Base-by-base conservation (phyloP, 2,329 filamentous ascomycete species). In the Sordariomycetes sp. region DNA sequence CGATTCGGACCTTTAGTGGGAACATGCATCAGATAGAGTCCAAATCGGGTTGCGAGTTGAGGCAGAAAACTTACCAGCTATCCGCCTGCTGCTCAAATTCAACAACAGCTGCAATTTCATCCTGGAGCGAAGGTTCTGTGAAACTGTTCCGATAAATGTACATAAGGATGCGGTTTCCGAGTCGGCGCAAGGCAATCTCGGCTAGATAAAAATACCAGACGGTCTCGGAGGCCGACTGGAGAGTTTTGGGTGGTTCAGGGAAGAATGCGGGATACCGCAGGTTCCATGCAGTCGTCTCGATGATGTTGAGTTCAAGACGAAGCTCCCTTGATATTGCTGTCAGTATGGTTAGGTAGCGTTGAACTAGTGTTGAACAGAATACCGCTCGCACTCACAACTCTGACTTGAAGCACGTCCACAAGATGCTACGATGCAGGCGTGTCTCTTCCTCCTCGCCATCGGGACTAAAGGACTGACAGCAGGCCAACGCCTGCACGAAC, bases 401-500 rank as follows among this genome's bases (percentile, higher is more conserved):
- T 10, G 16, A 19, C 30, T 32, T 32, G 30, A 32, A 32, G 18
- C 30, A 32, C 11, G 30, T 32, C 30, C 17, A 32, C 15, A 5
- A 21, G 21, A 6, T 32, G 5, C 12, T 19, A 8, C 15, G 8
- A 18, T 21, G 16, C 11, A 6, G 30, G 15, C 12, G 30, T 17
- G 16, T 18, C 5, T 12, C 14, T 32, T 8, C 19, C 30, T 19
- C 11, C 4, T 32, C 27, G 12, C 30, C 2, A 25, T 21, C 12
- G n/a, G n/a, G n/a, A n/a, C n/a, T n/a, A n/a, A 40, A 36, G 10
- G 28, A 29, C 15, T 40, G 40, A 14, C 36, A 42, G 16, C 35
- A 39, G 8, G 38, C 33, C 19, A 42, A 23, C 5, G 40, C 40
- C 26, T 42, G 40, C 10, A 42, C 35, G 24, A 41, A 44, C 38